Evolutionary conservation across 2,329 filamentous ascomycete genomes (phyloP), one percentile per base, ranked within the genome.

Genomic region (Ophiostoma piceae): DNA sequence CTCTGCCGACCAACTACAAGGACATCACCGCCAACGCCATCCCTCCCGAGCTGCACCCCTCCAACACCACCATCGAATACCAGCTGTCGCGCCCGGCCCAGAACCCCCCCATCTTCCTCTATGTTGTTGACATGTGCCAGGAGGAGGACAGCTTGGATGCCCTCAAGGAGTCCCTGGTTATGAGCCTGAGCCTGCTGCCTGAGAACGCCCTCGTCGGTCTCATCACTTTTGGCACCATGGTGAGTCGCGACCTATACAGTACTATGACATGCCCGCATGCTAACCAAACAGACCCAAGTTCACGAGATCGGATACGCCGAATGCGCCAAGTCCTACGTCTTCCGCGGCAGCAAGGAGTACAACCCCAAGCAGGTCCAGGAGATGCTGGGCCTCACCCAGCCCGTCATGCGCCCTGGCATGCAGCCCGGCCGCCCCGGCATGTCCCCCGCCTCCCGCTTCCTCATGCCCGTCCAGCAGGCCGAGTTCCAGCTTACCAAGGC

Each of bases 291-390:
- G 91, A 88, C 92, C 41, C 94, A 97, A 87, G 92, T 99, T 22
- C 95, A 99, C 78, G 95, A 99, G 81, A 92, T 99, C 74, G 95
- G 95, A 69, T 99, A 99, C 78, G 94, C 92, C 69, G 95, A 98
- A 80, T 99, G 95, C 80, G 92, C 95, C 74, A 99, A 98, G 81
- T 97, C 94, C 6, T 99, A 97, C 77, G 95, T 99, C 60, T 99
- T 99, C 85, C 88, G 94, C 70, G 95, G 95, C 54, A 97, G 89
- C 84, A 99, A 98, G 83, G 95, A 99, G 77, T 99, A 99, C 79
- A 86, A 89, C n/a, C 92, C 94, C 69, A 98, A 98, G 82, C 94
- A 98, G 79, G 93, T 99, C n/a, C 94, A 98, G 80, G 95, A 99
- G 77, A 99, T 99, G 95, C 89, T 99, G 67, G 95, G 94, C 37